phyloP scores from a whole-genome alignment of 352 stramenopile species.

The Phytophthora aleatoria region DNA sequence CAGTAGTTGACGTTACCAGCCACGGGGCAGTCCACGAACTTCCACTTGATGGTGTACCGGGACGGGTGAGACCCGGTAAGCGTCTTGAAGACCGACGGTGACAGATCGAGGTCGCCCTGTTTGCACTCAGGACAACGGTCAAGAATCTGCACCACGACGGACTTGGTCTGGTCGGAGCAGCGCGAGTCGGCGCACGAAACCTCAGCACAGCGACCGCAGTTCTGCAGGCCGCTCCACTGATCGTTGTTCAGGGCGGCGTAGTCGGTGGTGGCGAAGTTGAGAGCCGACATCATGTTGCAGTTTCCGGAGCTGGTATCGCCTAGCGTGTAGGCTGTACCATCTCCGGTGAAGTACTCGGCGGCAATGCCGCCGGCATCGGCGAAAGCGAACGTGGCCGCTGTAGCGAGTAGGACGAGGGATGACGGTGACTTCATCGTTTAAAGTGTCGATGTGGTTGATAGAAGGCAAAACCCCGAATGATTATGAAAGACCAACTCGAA shows the following conservation, averaged over 20 bases:
- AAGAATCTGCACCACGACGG: slow-evolving; percentile 61
- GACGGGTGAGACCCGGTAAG: slow-evolving; percentile 49
- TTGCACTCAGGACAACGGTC: slow-evolving; percentile 78
- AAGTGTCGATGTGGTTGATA: slow-evolving; percentile 7
- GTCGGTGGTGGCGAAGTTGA: slow-evolving; percentile 44
- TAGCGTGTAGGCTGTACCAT: slow-evolving; percentile 55
- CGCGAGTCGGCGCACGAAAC: slow-evolving; percentile 59
- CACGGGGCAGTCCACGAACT: slow-evolving; percentile 57
- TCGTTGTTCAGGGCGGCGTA: slow-evolving; percentile 73
- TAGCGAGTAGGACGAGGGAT: slow-evolving; percentile 1
- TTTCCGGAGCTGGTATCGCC: slow-evolving; percentile 45
- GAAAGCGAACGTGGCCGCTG: slow-evolving; percentile 1
- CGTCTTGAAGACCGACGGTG: slow-evolving; percentile 43
- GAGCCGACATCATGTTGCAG: slow-evolving; percentile 52
- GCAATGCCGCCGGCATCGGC: slow-evolving; percentile 4
- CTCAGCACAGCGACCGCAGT: slow-evolving; percentile 73
- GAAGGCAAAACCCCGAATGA: slow-evolving; percentile 21
- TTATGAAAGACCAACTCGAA: slow-evolving; percentile 1
- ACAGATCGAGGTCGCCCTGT: slow-evolving; percentile 64
- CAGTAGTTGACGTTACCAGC: slow-evolving; percentile 56
- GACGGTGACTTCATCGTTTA: slow-evolving; percentile 19
- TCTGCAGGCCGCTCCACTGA: slow-evolving; percentile 59
- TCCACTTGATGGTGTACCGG: slow-evolving; percentile 52
- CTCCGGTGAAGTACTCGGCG: slow-evolving; percentile 44
- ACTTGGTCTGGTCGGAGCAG: slow-evolving; percentile 47